Percentiles rank a stretch among this genome's conserved stretches.
These are phyloP conservation scores for Zea mays DNA, from an alignment of 176 grass and related monocot genomes.

Conservation along the genomic window Zm-B73-REFERENCE-NAM-5.0 NC_050102.1:174788001-174788500, in stretches of 20 bases:
- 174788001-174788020: conserved; percentile 25
- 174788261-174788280: conserved; percentile 93
- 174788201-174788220: conserved; percentile 69
- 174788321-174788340: conserved; percentile 68
- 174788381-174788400: conserved; percentile 75
- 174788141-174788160: conserved; percentile 59
- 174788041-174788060: conserved; percentile 65
- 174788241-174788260: conserved; percentile 89
- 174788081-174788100: conserved; percentile 79
- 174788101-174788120: conserved; percentile 68
- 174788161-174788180: conserved; percentile 85
- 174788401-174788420: conserved; percentile 82
- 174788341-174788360: conserved; percentile 92
- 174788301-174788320: conserved; percentile 86
- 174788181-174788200: conserved; percentile 64
- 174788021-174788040: conserved; percentile 60
- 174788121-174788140: conserved; percentile 47
- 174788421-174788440: conserved; percentile 91
- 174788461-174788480: conserved; percentile 89
- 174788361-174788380: conserved; percentile 77
- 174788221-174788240: conserved; percentile 75
- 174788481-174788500: conserved; percentile 89
- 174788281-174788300: conserved; percentile 72
- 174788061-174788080: conserved; percentile 59
- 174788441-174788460: conserved; percentile 86